Conservation (phyloP, 75 land plant species). For the Sequoiadendron giganteum region DNA sequence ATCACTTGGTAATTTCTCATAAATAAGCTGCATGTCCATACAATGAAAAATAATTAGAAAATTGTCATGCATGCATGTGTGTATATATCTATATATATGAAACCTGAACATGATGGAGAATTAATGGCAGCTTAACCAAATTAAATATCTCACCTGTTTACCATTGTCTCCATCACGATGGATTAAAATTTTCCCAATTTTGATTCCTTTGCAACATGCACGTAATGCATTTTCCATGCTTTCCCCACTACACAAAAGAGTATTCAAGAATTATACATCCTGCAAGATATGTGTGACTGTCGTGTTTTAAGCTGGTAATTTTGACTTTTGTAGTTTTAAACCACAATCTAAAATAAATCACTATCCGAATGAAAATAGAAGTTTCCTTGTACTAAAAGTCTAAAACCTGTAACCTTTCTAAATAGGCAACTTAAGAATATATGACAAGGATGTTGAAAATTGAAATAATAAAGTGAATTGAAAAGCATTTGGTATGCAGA, state of each 20-base stretch:
- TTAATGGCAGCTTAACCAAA: slow-evolving; percentile 18
- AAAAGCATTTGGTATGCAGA: neutral
- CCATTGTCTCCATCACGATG: slow-evolving; percentile 51
- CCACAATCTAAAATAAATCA: neutral
- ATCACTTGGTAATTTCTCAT: slow-evolving; percentile 42
- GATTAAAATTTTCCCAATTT: slow-evolving; percentile 43
- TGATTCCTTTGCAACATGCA: slow-evolving; percentile 46
- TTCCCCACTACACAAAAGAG: slow-evolving; percentile 22
- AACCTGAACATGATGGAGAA: neutral
- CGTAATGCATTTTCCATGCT: slow-evolving; percentile 50
- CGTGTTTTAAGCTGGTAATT: neutral
- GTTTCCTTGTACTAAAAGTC: neutral
- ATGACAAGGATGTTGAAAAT: neutral
- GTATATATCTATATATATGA: neutral
- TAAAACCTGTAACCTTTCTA: neutral
- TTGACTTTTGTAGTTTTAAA: neutral
- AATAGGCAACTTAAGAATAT: neutral
- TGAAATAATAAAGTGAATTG: neutral
- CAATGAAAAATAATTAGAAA: slow-evolving; percentile 5
- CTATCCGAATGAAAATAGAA: neutral
- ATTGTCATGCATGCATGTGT: neutral
- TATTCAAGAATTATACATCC: neutral
- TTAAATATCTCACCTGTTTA: slow-evolving; percentile 24
- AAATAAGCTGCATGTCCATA: slow-evolving; percentile 27
- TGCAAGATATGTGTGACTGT: neutral